Evolutionary conservation across 805 yeast genomes (phyloP).

Genomic region (Wickerhamiella azymoides): DNA sequence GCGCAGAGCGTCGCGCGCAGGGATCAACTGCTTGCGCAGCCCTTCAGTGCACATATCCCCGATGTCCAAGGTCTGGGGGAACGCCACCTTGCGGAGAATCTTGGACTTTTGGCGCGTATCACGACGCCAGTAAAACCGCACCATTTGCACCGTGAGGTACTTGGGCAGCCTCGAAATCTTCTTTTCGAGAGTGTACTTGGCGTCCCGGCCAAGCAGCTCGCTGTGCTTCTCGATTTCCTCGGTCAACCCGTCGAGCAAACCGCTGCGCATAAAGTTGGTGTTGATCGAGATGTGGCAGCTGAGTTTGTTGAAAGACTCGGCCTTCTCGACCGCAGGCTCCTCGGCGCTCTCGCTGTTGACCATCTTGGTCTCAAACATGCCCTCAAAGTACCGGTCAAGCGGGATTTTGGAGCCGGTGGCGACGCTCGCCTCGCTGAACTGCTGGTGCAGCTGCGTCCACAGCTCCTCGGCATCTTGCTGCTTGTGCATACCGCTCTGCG

Average conservation of each 20-base stretch:
- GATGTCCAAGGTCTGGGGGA: constrained; percentile 85
- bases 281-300: constrained; percentile 77
- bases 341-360: constrained; percentile 42
- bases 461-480: constrained; percentile 99
- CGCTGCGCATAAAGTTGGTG: constrained; percentile 82
- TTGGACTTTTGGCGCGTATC: constrained; percentile 84
- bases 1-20: constrained; percentile 63
- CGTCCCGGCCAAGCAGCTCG: constrained; percentile 52
- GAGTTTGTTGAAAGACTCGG: constrained; percentile 44
- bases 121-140: constrained; percentile 91
- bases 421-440: constrained; percentile 9
- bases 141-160: constrained; percentile 78
- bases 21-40: constrained; percentile 49
- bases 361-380: constrained; percentile 48
- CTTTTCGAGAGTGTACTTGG: constrained; percentile 47
- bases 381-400: constrained; percentile 41
- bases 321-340: constrained; percentile 32
- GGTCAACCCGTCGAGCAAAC: constrained; percentile 55
- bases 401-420: constrained; percentile 22
- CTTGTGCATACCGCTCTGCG: constrained; percentile 50
- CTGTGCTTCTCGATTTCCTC: constrained; percentile 71
- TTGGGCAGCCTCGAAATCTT: constrained; percentile 70
- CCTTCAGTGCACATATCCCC: constrained; percentile 76
- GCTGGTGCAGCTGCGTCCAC: constrained; percentile 56
- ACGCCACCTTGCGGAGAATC: constrained; percentile 83